Evolutionary conservation across 345 rosid genomes (phyloP).

Genomic region (Ailanthus altissimus): DNA sequence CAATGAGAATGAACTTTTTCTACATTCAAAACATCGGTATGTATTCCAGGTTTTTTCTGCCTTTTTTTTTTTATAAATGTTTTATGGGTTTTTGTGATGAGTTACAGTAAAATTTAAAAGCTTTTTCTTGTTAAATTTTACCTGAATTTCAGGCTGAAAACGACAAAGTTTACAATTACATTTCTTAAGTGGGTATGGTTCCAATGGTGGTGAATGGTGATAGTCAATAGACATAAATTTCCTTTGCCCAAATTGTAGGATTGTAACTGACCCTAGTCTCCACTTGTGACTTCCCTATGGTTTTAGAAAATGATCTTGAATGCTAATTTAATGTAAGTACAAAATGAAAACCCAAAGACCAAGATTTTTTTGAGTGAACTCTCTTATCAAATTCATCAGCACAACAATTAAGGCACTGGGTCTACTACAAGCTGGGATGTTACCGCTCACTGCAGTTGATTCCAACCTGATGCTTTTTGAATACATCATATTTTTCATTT

Average conservation of each 20-base stretch:
- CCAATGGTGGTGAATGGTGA: background rate
- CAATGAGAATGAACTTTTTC: too few species aligned
- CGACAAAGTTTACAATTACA: constrained; percentile 6
- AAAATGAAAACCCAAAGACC: background rate
- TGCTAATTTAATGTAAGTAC: background rate
- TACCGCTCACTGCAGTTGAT: background rate
- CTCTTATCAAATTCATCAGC: background rate
- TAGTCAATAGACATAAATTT: background rate
- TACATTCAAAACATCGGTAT: too few species aligned
- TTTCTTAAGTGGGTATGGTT: background rate
- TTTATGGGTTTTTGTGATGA: constrained; percentile 12
- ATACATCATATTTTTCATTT: background rate
- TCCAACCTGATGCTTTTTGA: background rate
- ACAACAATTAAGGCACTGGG: background rate
- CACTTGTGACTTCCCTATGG: background rate
- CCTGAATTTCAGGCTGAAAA: constrained; percentile 5
- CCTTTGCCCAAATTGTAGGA: background rate
- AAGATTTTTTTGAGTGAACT: background rate
- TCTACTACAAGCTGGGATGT: background rate
- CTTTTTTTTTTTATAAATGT: background rate
- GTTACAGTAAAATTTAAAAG: background rate
- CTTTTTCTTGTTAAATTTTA: constrained; percentile 2
- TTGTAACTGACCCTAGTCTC: background rate
- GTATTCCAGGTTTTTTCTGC: too few species aligned
- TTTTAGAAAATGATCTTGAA: background rate